phyloP scores from a whole-genome alignment of 129 eudicot genomes.

The Smallanthus sonchifolius region DNA sequence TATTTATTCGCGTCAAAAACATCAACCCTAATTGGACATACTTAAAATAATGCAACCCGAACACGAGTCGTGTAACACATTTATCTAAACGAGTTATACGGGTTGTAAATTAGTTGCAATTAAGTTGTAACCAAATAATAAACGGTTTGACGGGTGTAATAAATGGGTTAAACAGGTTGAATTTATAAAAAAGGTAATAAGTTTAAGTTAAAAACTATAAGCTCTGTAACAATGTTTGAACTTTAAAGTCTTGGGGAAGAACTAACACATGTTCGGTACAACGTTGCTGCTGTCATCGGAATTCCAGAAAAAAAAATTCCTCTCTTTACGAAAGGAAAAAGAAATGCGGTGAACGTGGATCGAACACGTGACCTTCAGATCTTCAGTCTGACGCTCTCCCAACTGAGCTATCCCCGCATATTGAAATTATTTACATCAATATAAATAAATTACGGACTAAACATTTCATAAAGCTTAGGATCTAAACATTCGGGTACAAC shows the following conservation, averaged over 20 bases:
- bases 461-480: no score
- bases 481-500: no score
- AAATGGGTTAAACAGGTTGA: no score
- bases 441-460: no score
- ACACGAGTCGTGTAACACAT: no score
- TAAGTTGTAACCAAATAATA: no score
- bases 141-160: no score
- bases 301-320: background rate
- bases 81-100: no score
- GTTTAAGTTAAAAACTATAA: no score
- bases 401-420: constrained; percentile 98
- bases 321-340: background rate
- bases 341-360: constrained; percentile 63
- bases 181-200: background rate
- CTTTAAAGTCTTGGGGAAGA: background rate
- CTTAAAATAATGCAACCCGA: background rate
- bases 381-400: constrained; percentile 99
- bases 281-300: background rate
- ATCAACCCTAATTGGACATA: background rate
- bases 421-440: no score
- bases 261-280: background rate
- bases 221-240: no score
- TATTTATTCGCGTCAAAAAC: background rate
- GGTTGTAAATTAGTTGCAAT: no score
- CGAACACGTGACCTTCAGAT: constrained; percentile 95